These are phyloP conservation scores for Neurospora sp. DNA, from an alignment of 495 filamentous ascomycete species.

Conservation along the genomic window DNA sequence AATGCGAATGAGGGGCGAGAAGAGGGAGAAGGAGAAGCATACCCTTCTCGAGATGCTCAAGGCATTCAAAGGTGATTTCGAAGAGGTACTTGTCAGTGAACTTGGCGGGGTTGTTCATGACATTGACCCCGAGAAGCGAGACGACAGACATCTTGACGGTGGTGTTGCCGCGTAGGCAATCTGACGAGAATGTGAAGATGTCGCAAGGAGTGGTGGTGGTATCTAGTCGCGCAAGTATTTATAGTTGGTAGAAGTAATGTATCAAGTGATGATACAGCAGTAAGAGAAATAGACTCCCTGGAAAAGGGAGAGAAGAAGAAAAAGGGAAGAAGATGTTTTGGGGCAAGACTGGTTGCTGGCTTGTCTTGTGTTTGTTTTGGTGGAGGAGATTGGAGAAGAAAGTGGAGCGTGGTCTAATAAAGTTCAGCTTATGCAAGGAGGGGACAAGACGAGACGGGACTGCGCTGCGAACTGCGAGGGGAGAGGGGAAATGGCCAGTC, in stretches of 20 bases:
- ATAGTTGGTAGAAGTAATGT: neutral
- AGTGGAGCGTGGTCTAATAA: neutral
- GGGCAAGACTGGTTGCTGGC: neutral
- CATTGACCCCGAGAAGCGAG: constrained; percentile 86
- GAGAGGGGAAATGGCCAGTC: neutral
- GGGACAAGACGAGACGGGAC: neutral
- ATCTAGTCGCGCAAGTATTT: neutral
- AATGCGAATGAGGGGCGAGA: neutral
- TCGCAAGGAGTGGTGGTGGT: neutral
- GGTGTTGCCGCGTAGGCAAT: neutral
- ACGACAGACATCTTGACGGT: constrained; percentile 81
- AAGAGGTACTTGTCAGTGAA: constrained; percentile 88
- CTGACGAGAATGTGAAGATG: neutral
- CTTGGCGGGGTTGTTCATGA: constrained; percentile 89
- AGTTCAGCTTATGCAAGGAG: neutral
- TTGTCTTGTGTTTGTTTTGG: neutral
- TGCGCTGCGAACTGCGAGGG: neutral
- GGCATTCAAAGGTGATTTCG: constrained; percentile 97
- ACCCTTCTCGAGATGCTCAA: constrained; percentile 88
- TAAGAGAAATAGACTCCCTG: neutral
- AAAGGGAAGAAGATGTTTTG: neutral
- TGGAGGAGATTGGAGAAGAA: neutral
- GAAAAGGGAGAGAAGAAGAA: neutral
- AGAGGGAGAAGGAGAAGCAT: constrained; percentile 4
- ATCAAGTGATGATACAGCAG: neutral